Evolutionary conservation across 306 rosid species (phyloP), one percentile per base, ranked within the genome.

Genomic region (Quercus bicolor): DNA sequence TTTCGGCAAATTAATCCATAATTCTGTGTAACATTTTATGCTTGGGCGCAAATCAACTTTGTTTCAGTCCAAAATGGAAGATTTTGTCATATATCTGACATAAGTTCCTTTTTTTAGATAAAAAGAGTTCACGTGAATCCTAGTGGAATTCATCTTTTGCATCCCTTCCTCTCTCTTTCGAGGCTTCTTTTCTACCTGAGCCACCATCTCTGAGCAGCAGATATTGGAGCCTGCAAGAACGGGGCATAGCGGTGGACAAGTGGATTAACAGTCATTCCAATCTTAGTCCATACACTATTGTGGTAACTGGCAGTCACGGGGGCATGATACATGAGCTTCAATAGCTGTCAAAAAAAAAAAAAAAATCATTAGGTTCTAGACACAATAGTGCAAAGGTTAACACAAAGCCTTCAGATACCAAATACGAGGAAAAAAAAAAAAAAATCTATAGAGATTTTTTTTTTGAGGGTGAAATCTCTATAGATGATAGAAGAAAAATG

Each of bases 241-340:
- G 97, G 97, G 6, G 93, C 86, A 33, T 89, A 82, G 61, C 89
- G 90, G 64, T 88, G 82, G 82, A 94, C 77, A 28, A 85, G 26
- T 2, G 98, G 98, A 64, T 88, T 82, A 14, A 86, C 84, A 1
- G 72, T 48, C 85, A 88, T 80, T 73, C 95, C 97, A 4, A 94
- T 86, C 85, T 85, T 90, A 16, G 95, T 77, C 98, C 98, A 94
- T 54, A 89, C 93, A 20, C 92, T 94, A 37, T 78, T 94, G 83
- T 94, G 97, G 86, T 94, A 94, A 59, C 87, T 77, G 51, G 98
- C 88, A 2, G 94, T 94, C 23, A 77, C 97, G 3, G 97, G 98
- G 56, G 91, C 95, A 26, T 88, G 92, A 79, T 94, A 92, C 98
- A 94, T 94, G 85, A 94, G 92, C 89, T 94, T 94, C 88, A 94